Conservation (phyloP, 495 filamentous ascomycete genomes). For the Neurospora tetrasperma region DNA sequence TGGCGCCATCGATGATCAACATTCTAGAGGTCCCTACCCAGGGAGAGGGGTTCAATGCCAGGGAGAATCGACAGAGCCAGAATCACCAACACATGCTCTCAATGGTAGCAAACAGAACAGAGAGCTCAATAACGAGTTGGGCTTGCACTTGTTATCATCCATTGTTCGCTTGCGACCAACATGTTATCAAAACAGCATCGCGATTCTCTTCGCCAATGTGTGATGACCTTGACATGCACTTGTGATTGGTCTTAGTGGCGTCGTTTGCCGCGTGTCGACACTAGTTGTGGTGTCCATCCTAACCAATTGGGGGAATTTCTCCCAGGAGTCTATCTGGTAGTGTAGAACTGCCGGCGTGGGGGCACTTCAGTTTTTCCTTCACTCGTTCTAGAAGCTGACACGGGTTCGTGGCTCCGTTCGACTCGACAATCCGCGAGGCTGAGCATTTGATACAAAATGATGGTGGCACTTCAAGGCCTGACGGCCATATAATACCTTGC, state of each 20-base stretch:
- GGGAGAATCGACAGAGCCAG: neutral
- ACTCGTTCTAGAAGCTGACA: neutral
- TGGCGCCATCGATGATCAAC: neutral
- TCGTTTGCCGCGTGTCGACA: neutral
- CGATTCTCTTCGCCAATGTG: neutral
- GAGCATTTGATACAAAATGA: neutral
- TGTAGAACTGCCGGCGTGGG: neutral
- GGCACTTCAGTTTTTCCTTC: neutral
- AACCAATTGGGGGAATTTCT: neutral
- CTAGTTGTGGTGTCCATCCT: neutral
- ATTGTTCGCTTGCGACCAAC: neutral
- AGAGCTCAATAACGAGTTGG: neutral
- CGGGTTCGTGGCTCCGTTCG: neutral
- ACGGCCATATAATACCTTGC: neutral
- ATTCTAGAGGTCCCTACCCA: neutral
- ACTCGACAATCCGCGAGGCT: neutral
- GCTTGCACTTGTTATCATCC: neutral
- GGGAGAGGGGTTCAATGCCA: neutral
- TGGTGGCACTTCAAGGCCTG: neutral
- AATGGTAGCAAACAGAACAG: neutral
- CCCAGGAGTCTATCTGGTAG: neutral
- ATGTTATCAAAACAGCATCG: neutral
- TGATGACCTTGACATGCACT: neutral
- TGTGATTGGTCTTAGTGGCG: neutral
- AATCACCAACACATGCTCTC: neutral